Evolutionary conservation across 164 flowering plant species (phyloP).

Genomic region (Berberis thunbergii): DNA sequence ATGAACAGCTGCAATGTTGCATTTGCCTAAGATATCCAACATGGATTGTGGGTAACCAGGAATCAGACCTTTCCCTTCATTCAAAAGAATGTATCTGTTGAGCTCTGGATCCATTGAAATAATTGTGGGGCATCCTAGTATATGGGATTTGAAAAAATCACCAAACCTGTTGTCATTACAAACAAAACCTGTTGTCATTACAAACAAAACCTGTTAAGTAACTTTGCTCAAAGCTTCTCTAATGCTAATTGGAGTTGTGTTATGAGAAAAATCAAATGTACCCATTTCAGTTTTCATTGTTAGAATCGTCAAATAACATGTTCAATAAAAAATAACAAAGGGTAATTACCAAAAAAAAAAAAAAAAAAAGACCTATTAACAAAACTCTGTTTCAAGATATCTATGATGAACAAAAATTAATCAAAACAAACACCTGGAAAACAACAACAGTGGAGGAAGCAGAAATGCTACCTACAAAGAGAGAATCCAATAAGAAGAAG

Average conservation of each 20-base stretch:
- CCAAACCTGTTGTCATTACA: constrained; percentile 51
- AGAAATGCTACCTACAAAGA: background rate
- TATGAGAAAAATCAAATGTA: background rate
- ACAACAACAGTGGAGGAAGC: no score
- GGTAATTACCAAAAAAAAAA: background rate
- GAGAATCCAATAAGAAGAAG: background rate
- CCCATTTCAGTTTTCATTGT: constrained; percentile 2
- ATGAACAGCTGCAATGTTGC: constrained; percentile 87
- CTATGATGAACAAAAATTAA: background rate
- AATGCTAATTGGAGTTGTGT: background rate
- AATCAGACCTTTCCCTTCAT: constrained; percentile 81
- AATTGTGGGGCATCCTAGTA: constrained; percentile 81
- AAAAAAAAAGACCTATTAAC: background rate
- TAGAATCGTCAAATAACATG: constrained; percentile 5
- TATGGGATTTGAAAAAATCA: constrained; percentile 77
- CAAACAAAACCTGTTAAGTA: background rate
- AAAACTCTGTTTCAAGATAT: background rate
- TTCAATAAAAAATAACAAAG: background rate
- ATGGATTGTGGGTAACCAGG: constrained; percentile 97
- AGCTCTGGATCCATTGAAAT: constrained; percentile 95
- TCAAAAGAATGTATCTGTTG: constrained; percentile 79
- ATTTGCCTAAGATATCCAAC: constrained; percentile 75
- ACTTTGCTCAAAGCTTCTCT: background rate
- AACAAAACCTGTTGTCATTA: background rate
- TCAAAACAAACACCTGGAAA: background rate